Evolutionary conservation across 768 basidiomycete species (phyloP), one percentile per base, ranked within the genome.

Genomic region (Sistotremastrum suecicum): DNA sequence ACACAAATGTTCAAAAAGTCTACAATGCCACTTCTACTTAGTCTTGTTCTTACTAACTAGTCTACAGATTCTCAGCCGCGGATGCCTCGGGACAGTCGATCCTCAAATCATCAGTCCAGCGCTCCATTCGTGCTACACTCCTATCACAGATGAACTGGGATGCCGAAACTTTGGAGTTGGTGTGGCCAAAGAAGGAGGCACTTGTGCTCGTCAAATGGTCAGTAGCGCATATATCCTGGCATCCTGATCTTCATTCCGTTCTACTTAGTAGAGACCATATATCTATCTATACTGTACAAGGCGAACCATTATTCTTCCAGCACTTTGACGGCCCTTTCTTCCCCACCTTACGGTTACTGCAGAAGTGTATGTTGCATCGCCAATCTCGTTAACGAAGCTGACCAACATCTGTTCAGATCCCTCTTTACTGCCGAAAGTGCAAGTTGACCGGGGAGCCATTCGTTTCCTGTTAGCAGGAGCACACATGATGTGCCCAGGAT

Each of bases 131-230:
- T 46, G 66, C 80, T 28, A 71, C 69, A 39, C 67, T 95, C 33
- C 69, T 95, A 42, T 73, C 81, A 12, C 90, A 94, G 60, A 83
- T 88, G 74, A 84, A 78, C 55, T 74, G 87, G 43, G 76, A 80
- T 50, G 71, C 76, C 37, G 87, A 86, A 51, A 77, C 80, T 2
- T 66, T 98, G 32, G 95, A 99, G 58, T 75, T 75, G 54, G 75
- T 99, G 43, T 99, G 95, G 95, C 89, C 92, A 3, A 99, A 98
- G 84, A 99, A 98, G 71, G 94, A 97, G 69, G 73, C 81, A 2
- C 69, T 97, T 41, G 80, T 84, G 4, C 82, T 85, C 56, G 87
- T 91, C 50, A 98, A 98, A 70, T 98, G 95, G 94, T 91, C 62
- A 53, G 74, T 70, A 39, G 31, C 43, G 34, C 34, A 31, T 35